Conservation (phyloP, 208 protist species). For the Trypanosoma lewisi region DNA sequence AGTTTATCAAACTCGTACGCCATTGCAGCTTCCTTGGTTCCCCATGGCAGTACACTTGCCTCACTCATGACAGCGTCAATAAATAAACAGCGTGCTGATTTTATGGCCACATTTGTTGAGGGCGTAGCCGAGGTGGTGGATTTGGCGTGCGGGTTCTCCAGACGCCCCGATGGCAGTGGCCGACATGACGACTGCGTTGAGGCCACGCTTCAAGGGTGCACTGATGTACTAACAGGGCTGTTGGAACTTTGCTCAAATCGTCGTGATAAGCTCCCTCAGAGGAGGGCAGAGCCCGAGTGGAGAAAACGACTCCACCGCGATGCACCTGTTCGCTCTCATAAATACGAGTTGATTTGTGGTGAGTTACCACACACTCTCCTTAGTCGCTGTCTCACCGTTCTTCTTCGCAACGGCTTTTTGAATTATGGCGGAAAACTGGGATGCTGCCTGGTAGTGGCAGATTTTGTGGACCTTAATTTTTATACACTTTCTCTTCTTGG, state of each 20-base stretch:
- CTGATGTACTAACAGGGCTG: conserved; percentile 31
- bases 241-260: conserved; percentile 17
- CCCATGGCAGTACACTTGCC: conserved; percentile 22
- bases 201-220: conserved; percentile 30
- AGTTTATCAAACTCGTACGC: conserved; percentile 43
- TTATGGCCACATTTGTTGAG: conserved; percentile 14
- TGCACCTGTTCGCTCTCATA: conserved; percentile 67
- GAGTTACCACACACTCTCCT: conserved; percentile 65
- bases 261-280: conserved; percentile 24
- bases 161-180: background rate
- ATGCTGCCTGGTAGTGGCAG: conserved; percentile 32
- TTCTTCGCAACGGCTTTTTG: conserved; percentile 56
- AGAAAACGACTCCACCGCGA: conserved; percentile 36
- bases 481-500: conserved; percentile 63
- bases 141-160: conserved; percentile 5
- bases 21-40: conserved; percentile 58
- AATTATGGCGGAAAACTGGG: conserved; percentile 35
- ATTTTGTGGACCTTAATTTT: conserved; percentile 67
- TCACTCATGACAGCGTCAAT: conserved; percentile 46
- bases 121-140: conserved; percentile 6
- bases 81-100: conserved; percentile 26
- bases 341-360: conserved; percentile 66
- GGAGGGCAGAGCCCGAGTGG: conserved; percentile 50
- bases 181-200: conserved; percentile 21
- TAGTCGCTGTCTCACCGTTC: conserved; percentile 31